Percentiles rank a stretch among this genome's conserved stretches.
phyloP scores from a whole-genome alignment of 441 rosid species.

The Hypseocharis bilobata region DNA sequence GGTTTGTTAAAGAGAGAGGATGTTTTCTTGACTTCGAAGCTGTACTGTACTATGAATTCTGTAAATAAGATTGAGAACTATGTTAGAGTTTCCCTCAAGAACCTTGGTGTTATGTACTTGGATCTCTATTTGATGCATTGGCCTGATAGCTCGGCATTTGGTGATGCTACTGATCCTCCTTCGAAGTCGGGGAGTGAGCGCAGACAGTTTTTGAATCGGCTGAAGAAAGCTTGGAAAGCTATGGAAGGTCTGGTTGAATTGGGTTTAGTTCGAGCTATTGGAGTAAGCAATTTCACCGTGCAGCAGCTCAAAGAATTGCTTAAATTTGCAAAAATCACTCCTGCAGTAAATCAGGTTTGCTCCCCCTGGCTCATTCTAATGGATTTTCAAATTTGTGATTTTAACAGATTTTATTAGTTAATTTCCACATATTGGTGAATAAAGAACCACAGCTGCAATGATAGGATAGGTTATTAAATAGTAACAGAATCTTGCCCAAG shows the following conservation, averaged over 20 bases:
- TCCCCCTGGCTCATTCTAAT: background rate
- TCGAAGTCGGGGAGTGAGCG: constrained; percentile 41
- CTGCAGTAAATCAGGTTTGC: constrained; percentile 54
- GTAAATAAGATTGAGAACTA: constrained; percentile 51
- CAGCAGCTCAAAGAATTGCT: constrained; percentile 52
- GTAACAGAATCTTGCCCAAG: background rate
- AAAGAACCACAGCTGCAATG: background rate
- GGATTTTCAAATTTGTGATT: background rate
- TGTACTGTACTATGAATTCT: constrained; percentile 53
- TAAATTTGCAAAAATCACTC: constrained; percentile 46
- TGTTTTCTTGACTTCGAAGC: constrained; percentile 49
- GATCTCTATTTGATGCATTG: constrained; percentile 60
- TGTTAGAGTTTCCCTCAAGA: constrained; percentile 48
- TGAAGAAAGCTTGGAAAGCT: constrained; percentile 55
- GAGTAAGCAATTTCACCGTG: constrained; percentile 47
- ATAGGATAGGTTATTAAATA: background rate
- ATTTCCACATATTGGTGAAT: no score
- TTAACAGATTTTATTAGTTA: constrained; percentile 6
- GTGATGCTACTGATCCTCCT: constrained; percentile 58
- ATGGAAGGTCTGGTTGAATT: constrained; percentile 47
- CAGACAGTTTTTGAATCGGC: constrained; percentile 43
- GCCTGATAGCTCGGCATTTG: constrained; percentile 48
- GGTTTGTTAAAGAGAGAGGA: constrained; percentile 40
- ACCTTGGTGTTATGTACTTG: constrained; percentile 43
- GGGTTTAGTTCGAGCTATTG: constrained; percentile 49